phyloP scores from a whole-genome alignment of 2,329 filamentous ascomycete genomes.

The Penicillium sp. region DNA sequence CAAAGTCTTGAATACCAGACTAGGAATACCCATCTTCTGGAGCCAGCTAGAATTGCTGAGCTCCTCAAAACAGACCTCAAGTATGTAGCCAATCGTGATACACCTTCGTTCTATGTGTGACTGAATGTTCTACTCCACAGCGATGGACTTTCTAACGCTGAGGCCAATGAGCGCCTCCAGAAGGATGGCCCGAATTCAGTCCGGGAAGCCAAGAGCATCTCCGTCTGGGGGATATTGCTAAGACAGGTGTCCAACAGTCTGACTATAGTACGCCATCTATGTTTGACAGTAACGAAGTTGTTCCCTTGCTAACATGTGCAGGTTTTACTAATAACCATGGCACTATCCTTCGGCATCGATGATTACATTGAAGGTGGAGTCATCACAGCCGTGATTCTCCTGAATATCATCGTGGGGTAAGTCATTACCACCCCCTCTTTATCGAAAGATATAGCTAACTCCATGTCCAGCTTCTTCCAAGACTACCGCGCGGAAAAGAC shows the following conservation, averaged over 20 bases:
- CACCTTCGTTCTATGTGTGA: background rate
- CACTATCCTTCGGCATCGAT: conserved; percentile 61
- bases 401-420: conserved; percentile 62
- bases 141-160: conserved; percentile 67
- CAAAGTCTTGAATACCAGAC: conserved; percentile 7
- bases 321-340: conserved; percentile 79
- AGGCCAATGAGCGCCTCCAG: conserved; percentile 69
- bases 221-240: conserved; percentile 75
- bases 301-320: conserved; percentile 38
- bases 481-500: conserved; percentile 66
- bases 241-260: conserved; percentile 79
- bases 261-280: conserved; percentile 61
- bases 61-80: conserved; percentile 28
- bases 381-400: conserved; percentile 63
- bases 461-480: conserved; percentile 56
- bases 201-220: conserved; percentile 73
- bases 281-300: background rate
- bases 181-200: conserved; percentile 73
- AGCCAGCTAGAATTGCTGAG: conserved; percentile 20
- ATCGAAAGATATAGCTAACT: conserved; percentile 2
- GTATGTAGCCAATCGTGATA: conserved; percentile 16
- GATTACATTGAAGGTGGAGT: conserved; percentile 66
- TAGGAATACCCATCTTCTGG: conserved; percentile 25
- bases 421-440: background rate
- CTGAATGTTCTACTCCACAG: conserved; percentile 24